phyloP scores from a whole-genome alignment of 306 rosid species.

The Cucumis hystrix region DNA sequence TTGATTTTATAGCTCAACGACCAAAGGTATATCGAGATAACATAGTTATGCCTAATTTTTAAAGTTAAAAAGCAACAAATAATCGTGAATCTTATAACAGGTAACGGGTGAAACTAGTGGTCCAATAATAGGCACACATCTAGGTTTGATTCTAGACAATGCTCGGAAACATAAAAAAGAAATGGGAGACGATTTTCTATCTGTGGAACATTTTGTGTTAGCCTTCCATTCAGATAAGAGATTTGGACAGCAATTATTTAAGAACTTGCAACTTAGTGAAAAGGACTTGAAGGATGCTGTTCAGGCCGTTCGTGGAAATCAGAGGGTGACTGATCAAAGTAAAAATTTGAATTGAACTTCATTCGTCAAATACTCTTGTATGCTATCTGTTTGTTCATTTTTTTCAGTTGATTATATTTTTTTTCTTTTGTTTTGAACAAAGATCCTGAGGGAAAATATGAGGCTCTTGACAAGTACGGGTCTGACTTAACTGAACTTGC shows the following conservation, averaged over 20 bases:
- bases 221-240: slow-evolving; percentile 57
- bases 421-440: background rate
- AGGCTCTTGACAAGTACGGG: slow-evolving; percentile 83
- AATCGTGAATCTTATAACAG: slow-evolving; percentile 21
- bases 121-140: slow-evolving; percentile 52
- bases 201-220: slow-evolving; percentile 81
- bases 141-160: slow-evolving; percentile 42
- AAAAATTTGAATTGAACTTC: background rate
- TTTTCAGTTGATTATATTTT: background rate
- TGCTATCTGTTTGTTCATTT: background rate
- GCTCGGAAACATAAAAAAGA: slow-evolving; percentile 55
- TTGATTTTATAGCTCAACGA: slow-evolving; percentile 64
- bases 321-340: slow-evolving; percentile 92
- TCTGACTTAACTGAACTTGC: slow-evolving; percentile 90
- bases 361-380: background rate
- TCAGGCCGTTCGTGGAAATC: slow-evolving; percentile 75
- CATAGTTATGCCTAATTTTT: background rate
- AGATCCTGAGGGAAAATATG: slow-evolving; percentile 96
- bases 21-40: slow-evolving; percentile 41
- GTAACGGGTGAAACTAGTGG: slow-evolving; percentile 76
- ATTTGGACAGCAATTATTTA: slow-evolving; percentile 82
- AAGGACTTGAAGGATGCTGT: slow-evolving; percentile 73
- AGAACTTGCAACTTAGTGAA: slow-evolving; percentile 53
- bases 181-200: slow-evolving; percentile 73
- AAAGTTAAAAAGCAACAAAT: background rate